Base-by-base conservation (phyloP, 2,329 filamentous ascomycete genomes). In the Scolecobasidium constrictum region DNA sequence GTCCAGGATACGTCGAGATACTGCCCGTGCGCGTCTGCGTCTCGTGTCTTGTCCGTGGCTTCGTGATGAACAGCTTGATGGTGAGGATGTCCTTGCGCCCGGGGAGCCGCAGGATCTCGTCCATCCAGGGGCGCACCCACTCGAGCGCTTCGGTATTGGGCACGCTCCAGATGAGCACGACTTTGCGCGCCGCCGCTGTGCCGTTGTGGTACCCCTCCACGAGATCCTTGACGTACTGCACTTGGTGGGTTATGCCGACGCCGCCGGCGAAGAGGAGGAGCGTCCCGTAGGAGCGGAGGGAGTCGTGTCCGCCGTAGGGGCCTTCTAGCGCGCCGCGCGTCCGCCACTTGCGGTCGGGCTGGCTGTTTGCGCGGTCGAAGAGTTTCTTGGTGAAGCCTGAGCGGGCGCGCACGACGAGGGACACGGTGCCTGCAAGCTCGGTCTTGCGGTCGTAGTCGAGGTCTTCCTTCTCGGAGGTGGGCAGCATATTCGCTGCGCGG, bases 191-290 rank as follows among this genome's bases (percentile, higher is more conserved):
- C 1, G 82, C 80, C 4, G 82, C 78, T 0, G 78, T 85, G 45
- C 78, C 78, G 48, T 80, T 76, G 47, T 72, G 71, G 57, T 75
- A 83, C 31, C 82, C 81, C 4, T 71, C 66, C 20, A 88, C 75
- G 1, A 90, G 72, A 49, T 86, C 76, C 45, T 80, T 77, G 31
- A 88, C 73, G 57, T 85, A 82, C 41, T 81, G 81, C 19, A 87
- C 77, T 49, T 83, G 81, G 52, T 90, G 83, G 1, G 84, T 86
- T 52, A 90, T 84, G 48, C 84, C 84, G 11, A 88, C 81, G 52
- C 84, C 84, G 45, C 83, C 84, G 0, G 84, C 84, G 56, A 90
- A 85, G 31, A 90, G 72, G 59, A 88, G 75, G 21, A 83, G 78
- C 0, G 82, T 86, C 49, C 84, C 84, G 59, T 86, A 88, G 1